Conservation (phyloP, 768 basidiomycete species). For the Phylloporus arenicola region DNA sequence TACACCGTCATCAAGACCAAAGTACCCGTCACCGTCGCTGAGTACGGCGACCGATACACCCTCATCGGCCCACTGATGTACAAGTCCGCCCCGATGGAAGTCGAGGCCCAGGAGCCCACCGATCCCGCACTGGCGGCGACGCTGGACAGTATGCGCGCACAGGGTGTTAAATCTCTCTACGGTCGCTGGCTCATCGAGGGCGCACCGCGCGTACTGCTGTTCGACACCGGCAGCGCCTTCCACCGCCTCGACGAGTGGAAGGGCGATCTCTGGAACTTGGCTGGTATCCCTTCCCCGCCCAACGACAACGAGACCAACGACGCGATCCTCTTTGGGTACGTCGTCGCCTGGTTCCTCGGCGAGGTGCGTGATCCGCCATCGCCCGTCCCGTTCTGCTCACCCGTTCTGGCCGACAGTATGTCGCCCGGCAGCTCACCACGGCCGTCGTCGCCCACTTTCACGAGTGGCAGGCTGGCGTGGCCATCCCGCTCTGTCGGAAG, state of each 20-base stretch:
- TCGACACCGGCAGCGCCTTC: constrained; percentile 89
- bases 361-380: constrained; percentile 55
- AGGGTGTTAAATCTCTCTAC: constrained; percentile 92
- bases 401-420: constrained; percentile 49
- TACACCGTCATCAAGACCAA: constrained; percentile 99
- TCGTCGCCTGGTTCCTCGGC: constrained; percentile 99
- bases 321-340: constrained; percentile 94
- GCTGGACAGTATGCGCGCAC: constrained; percentile 76
- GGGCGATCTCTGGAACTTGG: constrained; percentile 95
- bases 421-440: constrained; percentile 69
- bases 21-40: constrained; percentile 94
- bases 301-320: constrained; percentile 99
- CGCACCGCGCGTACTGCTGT: constrained; percentile 88
- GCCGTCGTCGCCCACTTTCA: constrained; percentile 98
- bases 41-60: constrained; percentile 92
- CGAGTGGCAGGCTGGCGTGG: constrained; percentile 98
- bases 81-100: constrained; percentile 99
- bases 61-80: constrained; percentile 97
- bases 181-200: constrained; percentile 99
- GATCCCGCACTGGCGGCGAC: constrained; percentile 74
- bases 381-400: constrained; percentile 6
- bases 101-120: constrained; percentile 85
- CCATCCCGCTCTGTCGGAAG: constrained; percentile 91
- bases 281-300: constrained; percentile 94
- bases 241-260: constrained; percentile 97